A percentile compares a stretch with the other conserved stretches of the same genome.
Evolutionary conservation across 257 asterid species (phyloP).

Genomic region (Primulina eburnea): DNA sequence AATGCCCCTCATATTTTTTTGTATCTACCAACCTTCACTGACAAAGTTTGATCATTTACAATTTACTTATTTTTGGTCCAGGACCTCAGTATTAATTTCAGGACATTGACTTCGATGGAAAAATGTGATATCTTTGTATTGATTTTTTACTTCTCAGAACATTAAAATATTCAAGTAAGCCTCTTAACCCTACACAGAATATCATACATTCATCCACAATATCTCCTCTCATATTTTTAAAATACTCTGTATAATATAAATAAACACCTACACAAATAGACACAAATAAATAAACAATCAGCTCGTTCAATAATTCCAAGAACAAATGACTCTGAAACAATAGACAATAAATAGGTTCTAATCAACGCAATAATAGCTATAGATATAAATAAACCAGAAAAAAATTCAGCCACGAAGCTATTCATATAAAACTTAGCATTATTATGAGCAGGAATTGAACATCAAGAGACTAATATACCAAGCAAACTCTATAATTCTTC

Average conservation of each 20-base stretch:
- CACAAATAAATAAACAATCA: background rate
- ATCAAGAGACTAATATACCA: background rate
- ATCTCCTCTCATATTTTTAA: background rate
- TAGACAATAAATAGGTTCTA: too few relatives aligned
- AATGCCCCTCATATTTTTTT: conserved; percentile 34
- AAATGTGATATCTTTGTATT: too few relatives aligned
- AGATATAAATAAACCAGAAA: background rate
- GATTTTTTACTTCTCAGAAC: too few relatives aligned
- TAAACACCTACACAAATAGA: background rate
- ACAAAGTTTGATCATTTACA: too few relatives aligned
- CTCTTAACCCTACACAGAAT: conserved; percentile 20
- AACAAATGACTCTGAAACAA: background rate
- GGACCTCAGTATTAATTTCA: too few relatives aligned
- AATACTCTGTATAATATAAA: background rate
- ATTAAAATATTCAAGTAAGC: background rate
- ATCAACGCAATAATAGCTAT: background rate
- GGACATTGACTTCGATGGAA: too few relatives aligned
- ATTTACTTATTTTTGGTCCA: too few relatives aligned
- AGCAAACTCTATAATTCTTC: background rate
- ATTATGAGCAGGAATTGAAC: background rate
- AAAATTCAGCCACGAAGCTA: background rate
- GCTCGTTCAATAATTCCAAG: background rate
- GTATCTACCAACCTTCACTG: too few relatives aligned
- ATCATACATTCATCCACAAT: conserved; percentile 6
- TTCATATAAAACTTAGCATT: background rate